Evolutionary conservation across 495 filamentous ascomycete species (phyloP), one percentile per base, ranked within the genome.

Genomic region (Hypoxylon intermedium): DNA sequence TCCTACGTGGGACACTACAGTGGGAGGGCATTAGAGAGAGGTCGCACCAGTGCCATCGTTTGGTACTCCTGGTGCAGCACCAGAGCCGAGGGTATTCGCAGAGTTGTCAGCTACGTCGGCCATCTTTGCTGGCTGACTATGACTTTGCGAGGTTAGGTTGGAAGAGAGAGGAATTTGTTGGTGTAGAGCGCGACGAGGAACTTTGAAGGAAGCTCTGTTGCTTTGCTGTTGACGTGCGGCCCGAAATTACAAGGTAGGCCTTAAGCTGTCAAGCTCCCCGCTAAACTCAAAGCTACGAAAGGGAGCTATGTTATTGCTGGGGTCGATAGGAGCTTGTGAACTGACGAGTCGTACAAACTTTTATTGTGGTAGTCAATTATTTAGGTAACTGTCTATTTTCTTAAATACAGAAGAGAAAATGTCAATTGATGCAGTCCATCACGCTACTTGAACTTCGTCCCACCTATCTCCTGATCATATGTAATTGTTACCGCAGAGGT

Each of bases 1-100:
- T 23, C 3, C 11, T 24, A 16, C 21, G 23, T 12, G 13, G 26
- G 12, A 13, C 43, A 16, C 28, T 9, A 37, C 4, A 24, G 23
- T 36, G 34, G 18, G 33, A 42, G n/a, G n/a, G n/a, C n/a, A n/a
- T 40, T 28, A 18, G 26, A 20, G 37, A 47, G 33, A 37, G 36
- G 30, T 49, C 67, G 19, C 65, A 80, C 79, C 79, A 41, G 79
- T 81, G 62, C 79, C 79, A 36, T 81, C 79, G 36, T 72, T 75
- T 41, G 79, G 75, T 40, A 77, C 67, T 6, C 67, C 74, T 18
- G 66, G 65, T 23, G 64, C 62, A 34, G 76, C 66, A 37, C 65
- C 72, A 52, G 58, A 50, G 23, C 56, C 72, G 47, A 77, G 60
- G 43, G 67, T 60, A 49, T 78, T 77, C 45, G 78, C 72, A 13